These are phyloP conservation scores for Margaritispora aquatica DNA, from an alignment of 495 filamentous ascomycete genomes.

Conservation along the genomic window DNA sequence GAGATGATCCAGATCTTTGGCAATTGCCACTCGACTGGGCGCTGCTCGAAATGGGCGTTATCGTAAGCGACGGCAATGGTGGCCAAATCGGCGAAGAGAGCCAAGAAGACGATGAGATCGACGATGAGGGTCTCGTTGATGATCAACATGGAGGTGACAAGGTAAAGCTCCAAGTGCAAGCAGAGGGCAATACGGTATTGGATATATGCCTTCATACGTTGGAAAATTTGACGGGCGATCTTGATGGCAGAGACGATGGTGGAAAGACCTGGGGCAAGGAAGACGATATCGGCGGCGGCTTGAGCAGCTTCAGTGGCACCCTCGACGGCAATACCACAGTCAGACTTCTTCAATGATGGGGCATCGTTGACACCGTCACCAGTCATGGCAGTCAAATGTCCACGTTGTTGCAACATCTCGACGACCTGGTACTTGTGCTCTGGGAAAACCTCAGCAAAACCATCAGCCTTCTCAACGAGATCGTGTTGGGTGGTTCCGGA, in stretches of 20 bases:
- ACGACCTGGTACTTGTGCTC: constrained; percentile 78
- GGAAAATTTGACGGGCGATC: constrained; percentile 74
- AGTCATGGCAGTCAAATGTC: constrained; percentile 71
- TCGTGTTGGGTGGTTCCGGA: constrained; percentile 68
- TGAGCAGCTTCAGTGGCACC: constrained; percentile 72
- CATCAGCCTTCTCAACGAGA: constrained; percentile 68
- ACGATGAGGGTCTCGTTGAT: constrained; percentile 63
- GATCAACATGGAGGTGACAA: constrained; percentile 74
- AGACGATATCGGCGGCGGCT: constrained; percentile 73
- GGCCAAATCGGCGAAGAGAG: constrained; percentile 70
- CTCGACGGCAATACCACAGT: constrained; percentile 74
- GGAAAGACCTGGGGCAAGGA: constrained; percentile 70
- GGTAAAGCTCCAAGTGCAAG: constrained; percentile 69
- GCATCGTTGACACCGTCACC: constrained; percentile 72
- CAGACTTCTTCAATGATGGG: constrained; percentile 67
- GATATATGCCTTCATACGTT: constrained; percentile 78
- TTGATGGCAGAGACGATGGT: constrained; percentile 75
- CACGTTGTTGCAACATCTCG: constrained; percentile 69
- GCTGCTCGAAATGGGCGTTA: constrained; percentile 65
- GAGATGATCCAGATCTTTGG: constrained; percentile 76
- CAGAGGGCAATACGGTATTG: constrained; percentile 77
- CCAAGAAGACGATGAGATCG: constrained; percentile 70
- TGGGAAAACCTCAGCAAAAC: constrained; percentile 72
- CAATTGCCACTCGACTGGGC: constrained; percentile 71
- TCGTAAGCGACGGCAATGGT: constrained; percentile 74